Evolutionary conservation across 2,329 filamentous ascomycete genomes (phyloP).

Genomic region (Ceratocystiopsis sp.): DNA sequence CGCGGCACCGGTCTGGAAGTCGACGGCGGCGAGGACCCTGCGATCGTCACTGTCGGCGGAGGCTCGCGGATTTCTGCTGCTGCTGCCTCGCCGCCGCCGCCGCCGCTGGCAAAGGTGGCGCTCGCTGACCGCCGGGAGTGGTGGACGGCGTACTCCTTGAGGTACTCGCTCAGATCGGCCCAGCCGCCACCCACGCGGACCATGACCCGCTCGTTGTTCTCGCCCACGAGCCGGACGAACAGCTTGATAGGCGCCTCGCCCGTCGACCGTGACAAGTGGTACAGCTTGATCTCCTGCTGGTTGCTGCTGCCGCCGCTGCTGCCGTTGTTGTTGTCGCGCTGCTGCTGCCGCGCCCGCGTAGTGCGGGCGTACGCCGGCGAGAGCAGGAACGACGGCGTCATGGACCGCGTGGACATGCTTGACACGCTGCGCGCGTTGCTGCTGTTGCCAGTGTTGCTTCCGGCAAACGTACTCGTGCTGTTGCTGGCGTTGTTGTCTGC

Average conservation of each 20-base stretch:
- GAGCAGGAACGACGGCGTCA: slow-evolving; percentile 51
- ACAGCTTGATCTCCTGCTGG: slow-evolving; percentile 70
- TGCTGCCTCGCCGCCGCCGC: slow-evolving; percentile 11
- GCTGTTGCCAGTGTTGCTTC: no score
- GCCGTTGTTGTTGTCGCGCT: slow-evolving; percentile 13
- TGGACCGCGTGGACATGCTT: slow-evolving; percentile 35
- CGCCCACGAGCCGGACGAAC: slow-evolving; percentile 82
- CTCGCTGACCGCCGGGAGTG: slow-evolving; percentile 55
- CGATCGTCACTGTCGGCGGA: no score
- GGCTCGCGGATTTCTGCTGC: background rate
- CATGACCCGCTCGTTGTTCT: slow-evolving; percentile 86
- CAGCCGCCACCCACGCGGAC: slow-evolving; percentile 96
- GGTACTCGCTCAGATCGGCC: slow-evolving; percentile 88
- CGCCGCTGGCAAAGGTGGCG: slow-evolving; percentile 15
- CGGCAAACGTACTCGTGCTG: no score
- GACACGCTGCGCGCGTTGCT: slow-evolving; percentile 24
- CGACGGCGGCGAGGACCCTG: background rate
- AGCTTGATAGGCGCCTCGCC: slow-evolving; percentile 84
- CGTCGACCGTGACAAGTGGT: slow-evolving; percentile 72
- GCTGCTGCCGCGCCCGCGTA: slow-evolving; percentile 25
- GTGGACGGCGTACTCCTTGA: slow-evolving; percentile 83
- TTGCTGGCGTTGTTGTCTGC: slow-evolving; percentile 9
- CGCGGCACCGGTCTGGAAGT: background rate
- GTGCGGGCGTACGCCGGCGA: slow-evolving; percentile 40
- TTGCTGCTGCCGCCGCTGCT: slow-evolving; percentile 6